Percentiles rank a stretch among this genome's conserved stretches.
phyloP scores from a whole-genome alignment of 179 eudicot genomes.

The Amaranthus tricolor region DNA sequence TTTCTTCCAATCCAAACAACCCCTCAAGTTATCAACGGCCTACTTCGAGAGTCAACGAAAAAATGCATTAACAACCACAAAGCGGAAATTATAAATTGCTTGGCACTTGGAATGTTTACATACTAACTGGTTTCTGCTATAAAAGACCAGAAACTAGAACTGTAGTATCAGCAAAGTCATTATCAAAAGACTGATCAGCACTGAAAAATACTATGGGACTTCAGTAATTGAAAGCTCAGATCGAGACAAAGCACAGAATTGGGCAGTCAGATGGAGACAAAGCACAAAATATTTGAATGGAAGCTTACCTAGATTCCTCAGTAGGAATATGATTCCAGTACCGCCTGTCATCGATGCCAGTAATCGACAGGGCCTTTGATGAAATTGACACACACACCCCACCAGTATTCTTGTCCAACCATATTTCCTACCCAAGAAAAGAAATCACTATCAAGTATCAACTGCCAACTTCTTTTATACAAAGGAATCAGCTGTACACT shows the following conservation, averaged over 20 bases:
- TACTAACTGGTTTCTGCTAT: neutral
- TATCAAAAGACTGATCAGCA: neutral
- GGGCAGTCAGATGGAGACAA: neutral
- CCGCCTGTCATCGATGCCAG: constrained; percentile 72
- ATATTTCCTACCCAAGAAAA: constrained; percentile 43
- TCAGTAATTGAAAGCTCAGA: neutral
- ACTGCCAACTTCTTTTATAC: neutral
- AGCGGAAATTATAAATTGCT: neutral
- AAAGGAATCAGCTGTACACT: too few species aligned
- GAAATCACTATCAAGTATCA: neutral
- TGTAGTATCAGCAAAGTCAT: neutral
- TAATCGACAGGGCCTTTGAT: constrained; percentile 59
- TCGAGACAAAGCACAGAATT: constrained; percentile 1
- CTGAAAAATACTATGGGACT: neutral
- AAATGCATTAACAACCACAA: neutral
- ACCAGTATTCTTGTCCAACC: constrained; percentile 73
- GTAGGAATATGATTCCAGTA: constrained; percentile 76
- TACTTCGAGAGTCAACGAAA: too few species aligned
- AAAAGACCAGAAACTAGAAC: neutral
- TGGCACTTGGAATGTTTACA: neutral
- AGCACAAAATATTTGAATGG: neutral
- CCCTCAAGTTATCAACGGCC: too few species aligned
- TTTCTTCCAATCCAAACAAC: too few species aligned
- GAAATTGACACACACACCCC: constrained; percentile 63
- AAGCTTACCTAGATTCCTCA: constrained; percentile 68